Evolutionary conservation across 148 eudicot genomes (phyloP).

Genomic region (Cornus florida): DNA sequence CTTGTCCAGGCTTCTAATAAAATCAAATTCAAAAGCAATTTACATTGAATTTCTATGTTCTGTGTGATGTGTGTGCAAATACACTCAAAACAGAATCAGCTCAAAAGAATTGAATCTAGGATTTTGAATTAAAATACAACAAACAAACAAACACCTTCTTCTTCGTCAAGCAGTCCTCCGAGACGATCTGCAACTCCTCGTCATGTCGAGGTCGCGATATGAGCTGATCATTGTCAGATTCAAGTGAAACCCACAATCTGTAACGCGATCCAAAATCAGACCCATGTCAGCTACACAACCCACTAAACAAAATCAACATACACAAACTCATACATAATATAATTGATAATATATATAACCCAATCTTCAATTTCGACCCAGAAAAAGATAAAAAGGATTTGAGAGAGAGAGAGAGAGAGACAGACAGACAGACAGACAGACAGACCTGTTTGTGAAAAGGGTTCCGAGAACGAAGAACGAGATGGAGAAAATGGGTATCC

Average conservation of each 20-base stretch:
- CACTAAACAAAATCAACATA: neutral
- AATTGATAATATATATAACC: neutral
- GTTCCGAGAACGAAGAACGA: conserved; percentile 75
- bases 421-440: too few relatives aligned
- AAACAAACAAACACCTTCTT: conserved; percentile 44
- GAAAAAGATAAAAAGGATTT: neutral
- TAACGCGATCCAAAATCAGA: conserved; percentile 3
- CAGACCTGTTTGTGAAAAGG: conserved; percentile 75
- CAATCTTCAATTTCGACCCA: neutral
- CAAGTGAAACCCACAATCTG: conserved; percentile 66
- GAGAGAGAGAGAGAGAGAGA: conserved; percentile 13
- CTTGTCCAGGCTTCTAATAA: conserved; percentile 54
- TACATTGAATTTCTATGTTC: too few relatives aligned
- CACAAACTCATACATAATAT: neutral
- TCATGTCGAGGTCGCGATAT: conserved; percentile 58
- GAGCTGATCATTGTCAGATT: conserved; percentile 53
- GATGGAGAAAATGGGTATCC: conserved; percentile 67
- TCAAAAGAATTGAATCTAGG: neutral
- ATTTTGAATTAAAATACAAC: neutral
- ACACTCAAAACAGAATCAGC: neutral
- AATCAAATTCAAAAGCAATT: conserved; percentile 13
- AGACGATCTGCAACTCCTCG: conserved; percentile 64
- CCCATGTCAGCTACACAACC: neutral
- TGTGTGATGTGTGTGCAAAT: too few relatives aligned
- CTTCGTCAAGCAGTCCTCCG: conserved; percentile 68